Evolutionary conservation across 78 protist species (phyloP).

Genomic region (Dictyostelium citrinum): DNA sequence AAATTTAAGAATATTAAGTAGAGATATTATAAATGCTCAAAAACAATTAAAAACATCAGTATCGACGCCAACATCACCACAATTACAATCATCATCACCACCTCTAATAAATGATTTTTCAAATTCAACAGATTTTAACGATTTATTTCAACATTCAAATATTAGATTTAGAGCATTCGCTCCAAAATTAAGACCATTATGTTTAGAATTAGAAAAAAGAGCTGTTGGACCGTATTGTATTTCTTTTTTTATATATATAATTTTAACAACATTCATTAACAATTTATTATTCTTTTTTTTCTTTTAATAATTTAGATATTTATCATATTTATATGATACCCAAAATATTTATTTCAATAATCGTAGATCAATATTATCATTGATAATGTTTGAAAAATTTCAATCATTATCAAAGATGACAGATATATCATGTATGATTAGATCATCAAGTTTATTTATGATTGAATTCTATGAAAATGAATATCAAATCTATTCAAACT

Average conservation of each 20-base stretch:
- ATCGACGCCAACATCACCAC: conserved; percentile 5
- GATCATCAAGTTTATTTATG: conserved; percentile 43
- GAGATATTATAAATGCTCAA: conserved; percentile 11
- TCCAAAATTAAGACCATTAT: conserved; percentile 65
- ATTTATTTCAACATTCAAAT: conserved; percentile 42
- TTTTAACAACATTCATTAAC: no score
- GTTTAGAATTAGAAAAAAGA: conserved; percentile 67
- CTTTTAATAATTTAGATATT: neutral
- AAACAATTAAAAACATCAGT: conserved; percentile 15
- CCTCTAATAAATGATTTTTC: neutral
- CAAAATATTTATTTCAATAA: conserved; percentile 49
- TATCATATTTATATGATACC: conserved; percentile 9
- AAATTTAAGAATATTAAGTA: conserved; percentile 16
- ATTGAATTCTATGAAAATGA: conserved; percentile 57
- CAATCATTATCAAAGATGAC: neutral
- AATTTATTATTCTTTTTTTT: neutral
- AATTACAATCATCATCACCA: conserved; percentile 7
- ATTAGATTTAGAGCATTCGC: conserved; percentile 78
- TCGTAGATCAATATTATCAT: conserved; percentile 33
- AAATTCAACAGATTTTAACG: neutral
- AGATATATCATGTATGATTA: conserved; percentile 34
- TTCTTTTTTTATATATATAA: neutral
- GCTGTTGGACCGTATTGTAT: conserved; percentile 28
- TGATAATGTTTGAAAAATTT: conserved; percentile 14
- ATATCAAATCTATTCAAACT: conserved; percentile 41